Evolutionary conservation across 139 green algal species (phyloP).

Genomic region (Edaphochlamys debaryana): DNA sequence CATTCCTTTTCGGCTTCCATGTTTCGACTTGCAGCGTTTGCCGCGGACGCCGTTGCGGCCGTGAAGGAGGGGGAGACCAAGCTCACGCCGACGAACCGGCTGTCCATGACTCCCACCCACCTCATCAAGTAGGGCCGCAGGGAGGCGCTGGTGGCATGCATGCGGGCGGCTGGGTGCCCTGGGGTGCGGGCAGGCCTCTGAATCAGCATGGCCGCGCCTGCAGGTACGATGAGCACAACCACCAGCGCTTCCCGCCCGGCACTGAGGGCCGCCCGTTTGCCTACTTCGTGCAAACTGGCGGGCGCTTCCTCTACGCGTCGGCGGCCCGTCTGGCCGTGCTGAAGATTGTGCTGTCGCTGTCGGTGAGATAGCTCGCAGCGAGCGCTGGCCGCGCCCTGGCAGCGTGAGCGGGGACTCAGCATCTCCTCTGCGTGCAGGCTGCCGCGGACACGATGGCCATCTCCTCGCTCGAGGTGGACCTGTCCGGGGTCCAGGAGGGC

Average conservation of each 20-base stretch:
- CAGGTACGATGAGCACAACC: constrained; percentile 91
- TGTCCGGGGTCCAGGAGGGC: constrained; percentile 86
- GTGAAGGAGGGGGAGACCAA: constrained; percentile 35
- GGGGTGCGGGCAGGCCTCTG: too few species aligned
- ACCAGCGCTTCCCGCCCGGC: constrained; percentile 85
- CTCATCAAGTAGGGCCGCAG: constrained; percentile 62
- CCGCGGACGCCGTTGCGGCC: constrained; percentile 31
- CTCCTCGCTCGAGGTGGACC: constrained; percentile 95
- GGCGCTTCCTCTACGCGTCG: constrained; percentile 98
- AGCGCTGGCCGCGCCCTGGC: neutral
- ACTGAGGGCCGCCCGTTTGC: constrained; percentile 92
- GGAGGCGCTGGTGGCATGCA: too few species aligned
- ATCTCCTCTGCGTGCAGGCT: too few species aligned
- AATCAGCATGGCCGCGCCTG: constrained; percentile 2
- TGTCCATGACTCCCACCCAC: constrained; percentile 55
- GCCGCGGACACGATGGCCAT: constrained; percentile 95
- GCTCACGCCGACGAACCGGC: constrained; percentile 49
- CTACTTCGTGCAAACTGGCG: constrained; percentile 97
- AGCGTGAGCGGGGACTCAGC: too few species aligned
- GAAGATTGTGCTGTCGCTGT: constrained; percentile 98
- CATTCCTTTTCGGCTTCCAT: neutral
- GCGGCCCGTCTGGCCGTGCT: constrained; percentile 93
- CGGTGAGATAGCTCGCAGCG: constrained; percentile 60
- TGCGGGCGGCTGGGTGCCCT: too few species aligned
- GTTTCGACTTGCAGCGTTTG: constrained; percentile 38